Conservation (phyloP, 148 eudicot genomes). For the Gaultheria prostrata region DNA sequence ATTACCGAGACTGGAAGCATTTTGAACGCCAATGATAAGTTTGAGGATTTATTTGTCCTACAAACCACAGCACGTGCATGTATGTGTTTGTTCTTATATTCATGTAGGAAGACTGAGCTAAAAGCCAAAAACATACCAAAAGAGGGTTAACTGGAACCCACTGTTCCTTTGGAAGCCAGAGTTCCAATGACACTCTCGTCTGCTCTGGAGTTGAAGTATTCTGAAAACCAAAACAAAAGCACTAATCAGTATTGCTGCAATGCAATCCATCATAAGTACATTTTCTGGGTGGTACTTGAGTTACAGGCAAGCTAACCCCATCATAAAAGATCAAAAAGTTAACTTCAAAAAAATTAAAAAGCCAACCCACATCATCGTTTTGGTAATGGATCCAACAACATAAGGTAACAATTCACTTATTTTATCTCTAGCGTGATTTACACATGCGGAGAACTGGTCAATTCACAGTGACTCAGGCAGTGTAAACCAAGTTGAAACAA, state of each 20-base stretch:
- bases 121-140: constrained; percentile 53
- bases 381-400: background rate
- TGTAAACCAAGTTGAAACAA: background rate
- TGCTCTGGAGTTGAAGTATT: constrained; percentile 81
- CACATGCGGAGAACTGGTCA: background rate
- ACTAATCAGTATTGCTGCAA: background rate
- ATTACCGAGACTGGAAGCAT: background rate
- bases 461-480: background rate
- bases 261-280: background rate
- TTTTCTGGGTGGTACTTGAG: background rate
- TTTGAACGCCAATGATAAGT: background rate
- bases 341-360: background rate
- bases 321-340: background rate
- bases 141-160: constrained; percentile 97
- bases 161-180: constrained; percentile 97
- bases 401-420: background rate
- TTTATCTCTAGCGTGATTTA: background rate
- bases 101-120: background rate
- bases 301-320: background rate
- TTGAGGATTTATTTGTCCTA: background rate
- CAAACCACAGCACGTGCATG: background rate
- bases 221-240: constrained; percentile 27
- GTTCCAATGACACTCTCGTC: constrained; percentile 76
- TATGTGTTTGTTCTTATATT: background rate
- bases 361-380: background rate